Evolutionary conservation across 148 eudicot species (phyloP).

Genomic region (Euryodendron excelsum): DNA sequence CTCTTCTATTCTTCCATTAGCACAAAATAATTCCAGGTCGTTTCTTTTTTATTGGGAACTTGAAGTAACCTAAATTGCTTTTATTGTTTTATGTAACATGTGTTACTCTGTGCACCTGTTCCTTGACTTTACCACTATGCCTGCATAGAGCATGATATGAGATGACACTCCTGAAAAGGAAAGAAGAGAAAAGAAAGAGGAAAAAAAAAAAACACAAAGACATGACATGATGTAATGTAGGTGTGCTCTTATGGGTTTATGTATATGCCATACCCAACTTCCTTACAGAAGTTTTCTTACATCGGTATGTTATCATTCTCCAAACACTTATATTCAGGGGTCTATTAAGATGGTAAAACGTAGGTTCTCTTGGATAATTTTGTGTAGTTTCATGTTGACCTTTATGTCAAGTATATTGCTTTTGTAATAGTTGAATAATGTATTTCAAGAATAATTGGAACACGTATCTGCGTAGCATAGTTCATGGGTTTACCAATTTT

Average conservation of each 20-base stretch:
- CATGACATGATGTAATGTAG: neutral
- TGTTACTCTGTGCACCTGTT: neutral
- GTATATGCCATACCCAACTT: neutral
- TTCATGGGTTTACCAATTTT: neutral
- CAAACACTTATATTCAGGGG: neutral
- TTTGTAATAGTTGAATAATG: neutral
- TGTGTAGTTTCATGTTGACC: neutral
- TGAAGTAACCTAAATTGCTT: neutral
- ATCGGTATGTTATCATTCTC: neutral
- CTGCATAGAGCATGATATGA: neutral
- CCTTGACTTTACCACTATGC: neutral
- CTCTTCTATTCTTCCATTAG: neutral
- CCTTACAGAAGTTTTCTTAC: neutral
- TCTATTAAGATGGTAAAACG: neutral
- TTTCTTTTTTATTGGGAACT: neutral
- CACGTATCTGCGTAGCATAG: neutral
- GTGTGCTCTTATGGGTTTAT: neutral
- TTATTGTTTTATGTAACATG: neutral
- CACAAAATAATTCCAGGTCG: constrained; percentile 2
- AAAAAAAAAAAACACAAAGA: neutral
- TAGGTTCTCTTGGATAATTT: neutral
- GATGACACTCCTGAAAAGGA: neutral
- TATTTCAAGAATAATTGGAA: neutral
- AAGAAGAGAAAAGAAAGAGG: neutral
- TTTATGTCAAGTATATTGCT: neutral